Base-by-base conservation (phyloP, 2,329 filamentous ascomycete genomes). In the Hirsutella thompsonii region DNA sequence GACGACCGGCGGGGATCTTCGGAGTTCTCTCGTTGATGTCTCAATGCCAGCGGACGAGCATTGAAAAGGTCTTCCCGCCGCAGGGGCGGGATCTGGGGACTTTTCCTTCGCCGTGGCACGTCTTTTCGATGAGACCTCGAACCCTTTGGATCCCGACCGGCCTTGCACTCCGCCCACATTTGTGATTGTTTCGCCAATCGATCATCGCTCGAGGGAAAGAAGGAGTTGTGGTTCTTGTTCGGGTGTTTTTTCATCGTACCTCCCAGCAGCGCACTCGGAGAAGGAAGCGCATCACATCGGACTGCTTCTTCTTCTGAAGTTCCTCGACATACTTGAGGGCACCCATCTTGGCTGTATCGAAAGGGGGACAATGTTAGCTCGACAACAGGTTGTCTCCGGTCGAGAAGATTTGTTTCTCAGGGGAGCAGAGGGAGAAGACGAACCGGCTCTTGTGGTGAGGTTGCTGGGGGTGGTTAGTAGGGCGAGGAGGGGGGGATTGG, bases 291-390 rank as follows among this genome's bases (percentile, higher is more conserved):
- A 96, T 86, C 67, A 98, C 84, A 81, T 98, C 92, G 70, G 87
- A 94, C 83, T 98, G 92, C 88, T 98, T 98, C 87, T 94, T 95
- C 88, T 98, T 96, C 73, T 95, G 88, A 77, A 98, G 84, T 81
- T 98, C 92, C 82, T 98, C 93, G 75, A 98, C 87, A 79, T 94
- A 98, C 78, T 98, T 98, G 72, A 95, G 87, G 78, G 90, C 90
- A 85, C 92, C 92, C 92, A 95, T 95, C 80, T 90, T 77, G 66
- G 62, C 72, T 76, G 55, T 57, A 48, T 11, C 21, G 16, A 26
- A 21, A 29, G 18, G 14, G n/a, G 6, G 5, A 19, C 32, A 18
- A 14, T 16, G 30, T 37, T 47, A 34, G 45, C 41, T 26, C 35
- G 14, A 19, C 23, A 6, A 6, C 11, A 6, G 23, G 32, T 16